A percentile compares a stretch with the other conserved stretches of the same genome.
phyloP scores from a whole-genome alignment of 208 protist genomes.

The Trypanosoma vivax region DNA sequence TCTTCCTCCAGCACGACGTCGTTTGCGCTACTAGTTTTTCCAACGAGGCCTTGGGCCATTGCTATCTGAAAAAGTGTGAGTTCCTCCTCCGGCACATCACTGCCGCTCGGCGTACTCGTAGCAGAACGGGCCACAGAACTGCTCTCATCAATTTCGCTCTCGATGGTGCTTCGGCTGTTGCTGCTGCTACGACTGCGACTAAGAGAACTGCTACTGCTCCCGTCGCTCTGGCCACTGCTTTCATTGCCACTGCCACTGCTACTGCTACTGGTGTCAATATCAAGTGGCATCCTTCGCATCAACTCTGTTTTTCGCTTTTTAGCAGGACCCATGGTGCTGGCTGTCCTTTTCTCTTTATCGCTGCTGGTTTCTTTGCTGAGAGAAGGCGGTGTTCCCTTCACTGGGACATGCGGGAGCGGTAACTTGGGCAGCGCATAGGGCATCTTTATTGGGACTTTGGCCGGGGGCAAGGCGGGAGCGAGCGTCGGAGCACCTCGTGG shows the following conservation, averaged over 20 bases:
- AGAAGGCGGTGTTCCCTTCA: background rate
- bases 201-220: background rate
- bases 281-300: conserved; percentile 11
- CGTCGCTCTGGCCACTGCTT: conserved; percentile 8
- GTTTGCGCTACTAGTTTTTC: conserved; percentile 11
- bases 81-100: too few relatives aligned
- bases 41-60: conserved; percentile 38
- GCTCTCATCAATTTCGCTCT: conserved; percentile 3
- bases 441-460: conserved; percentile 58
- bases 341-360: background rate
- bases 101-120: too few relatives aligned
- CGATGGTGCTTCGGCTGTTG: background rate
- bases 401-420: conserved; percentile 20
- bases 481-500: too few relatives aligned
- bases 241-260: conserved; percentile 9
- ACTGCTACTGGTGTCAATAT: background rate
- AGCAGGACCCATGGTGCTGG: background rate
- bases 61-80: conserved; percentile 43
- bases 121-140: conserved; percentile 12
- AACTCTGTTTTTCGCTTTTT: conserved; percentile 18
- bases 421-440: conserved; percentile 51
- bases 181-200: conserved; percentile 11
- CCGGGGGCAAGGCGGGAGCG: conserved; percentile 21
- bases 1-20: conserved; percentile 21
- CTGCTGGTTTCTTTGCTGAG: background rate